phyloP scores from a whole-genome alignment of 1,139 yeast species.

The Candida sojae region DNA sequence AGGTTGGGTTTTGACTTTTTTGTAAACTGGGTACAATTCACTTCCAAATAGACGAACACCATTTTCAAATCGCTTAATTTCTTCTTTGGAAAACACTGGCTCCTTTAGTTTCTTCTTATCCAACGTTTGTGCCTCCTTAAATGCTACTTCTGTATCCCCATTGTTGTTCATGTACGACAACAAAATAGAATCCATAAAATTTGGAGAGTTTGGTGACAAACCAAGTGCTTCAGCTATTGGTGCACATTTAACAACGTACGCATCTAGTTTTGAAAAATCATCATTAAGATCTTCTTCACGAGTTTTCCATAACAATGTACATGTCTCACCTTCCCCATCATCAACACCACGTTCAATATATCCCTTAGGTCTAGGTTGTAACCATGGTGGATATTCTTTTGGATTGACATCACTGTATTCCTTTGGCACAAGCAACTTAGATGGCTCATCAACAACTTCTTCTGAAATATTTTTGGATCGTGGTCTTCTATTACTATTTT shows the following conservation, averaged over 20 bases:
- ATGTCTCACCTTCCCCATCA: constrained; percentile 54
- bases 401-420: constrained; percentile 43
- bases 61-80: constrained; percentile 67
- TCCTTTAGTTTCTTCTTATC: constrained; percentile 66
- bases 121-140: constrained; percentile 36
- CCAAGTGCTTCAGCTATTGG: constrained; percentile 56
- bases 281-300: constrained; percentile 34
- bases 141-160: constrained; percentile 53
- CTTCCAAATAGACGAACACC: constrained; percentile 77
- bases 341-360: constrained; percentile 86
- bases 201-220: constrained; percentile 59
- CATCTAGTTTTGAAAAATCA: constrained; percentile 44
- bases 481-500: constrained; percentile 1
- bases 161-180: constrained; percentile 51
- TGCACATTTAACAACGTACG: constrained; percentile 55
- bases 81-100: constrained; percentile 71
- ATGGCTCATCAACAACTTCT: constrained; percentile 28
- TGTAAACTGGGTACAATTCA: constrained; percentile 73
- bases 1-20: constrained; percentile 69
- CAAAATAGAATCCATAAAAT: constrained; percentile 75
- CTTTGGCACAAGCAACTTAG: constrained; percentile 47
- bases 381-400: constrained; percentile 67
- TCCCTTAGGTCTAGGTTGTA: constrained; percentile 77
- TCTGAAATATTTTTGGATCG: constrained; percentile 22
- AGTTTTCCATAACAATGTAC: constrained; percentile 68